phyloP scores from a whole-genome alignment of 805 yeast genomes.

The Lachancea sp. region DNA sequence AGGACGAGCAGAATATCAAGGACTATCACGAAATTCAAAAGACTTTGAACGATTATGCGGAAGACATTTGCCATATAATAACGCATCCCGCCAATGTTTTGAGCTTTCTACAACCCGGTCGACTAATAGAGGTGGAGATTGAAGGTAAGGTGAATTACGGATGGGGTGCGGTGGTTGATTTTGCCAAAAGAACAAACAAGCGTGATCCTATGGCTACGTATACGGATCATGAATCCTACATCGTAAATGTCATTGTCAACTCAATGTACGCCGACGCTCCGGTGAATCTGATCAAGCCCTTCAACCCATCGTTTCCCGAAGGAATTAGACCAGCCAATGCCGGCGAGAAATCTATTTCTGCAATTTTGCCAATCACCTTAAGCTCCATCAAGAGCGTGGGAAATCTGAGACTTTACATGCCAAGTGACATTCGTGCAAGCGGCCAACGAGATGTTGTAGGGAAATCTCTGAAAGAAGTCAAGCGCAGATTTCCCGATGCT shows the following conservation, averaged over 20 bases:
- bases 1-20: conserved; percentile 65
- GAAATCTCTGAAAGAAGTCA: conserved; percentile 74
- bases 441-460: conserved; percentile 54
- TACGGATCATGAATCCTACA: conserved; percentile 83
- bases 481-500: conserved; percentile 81
- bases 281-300: conserved; percentile 68
- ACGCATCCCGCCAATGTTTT: conserved; percentile 87
- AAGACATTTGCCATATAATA: conserved; percentile 72
- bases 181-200: conserved; percentile 61
- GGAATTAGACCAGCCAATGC: conserved; percentile 80
- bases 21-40: conserved; percentile 78
- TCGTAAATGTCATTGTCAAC: conserved; percentile 77
- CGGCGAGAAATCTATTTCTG: conserved; percentile 66
- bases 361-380: conserved; percentile 79
- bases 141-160: conserved; percentile 62
- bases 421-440: conserved; percentile 61
- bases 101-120: conserved; percentile 82
- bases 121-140: conserved; percentile 66
- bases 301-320: conserved; percentile 71
- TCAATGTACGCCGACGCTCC: conserved; percentile 80
- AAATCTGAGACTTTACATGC: conserved; percentile 73
- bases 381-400: conserved; percentile 70
- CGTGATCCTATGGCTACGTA: conserved; percentile 51
- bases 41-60: conserved; percentile 62
- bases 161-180: conserved; percentile 89